Evolutionary conservation across 2,329 filamentous ascomycete species (phyloP), one percentile per base, ranked within the genome.

Genomic region (Penicillium sp.): DNA sequence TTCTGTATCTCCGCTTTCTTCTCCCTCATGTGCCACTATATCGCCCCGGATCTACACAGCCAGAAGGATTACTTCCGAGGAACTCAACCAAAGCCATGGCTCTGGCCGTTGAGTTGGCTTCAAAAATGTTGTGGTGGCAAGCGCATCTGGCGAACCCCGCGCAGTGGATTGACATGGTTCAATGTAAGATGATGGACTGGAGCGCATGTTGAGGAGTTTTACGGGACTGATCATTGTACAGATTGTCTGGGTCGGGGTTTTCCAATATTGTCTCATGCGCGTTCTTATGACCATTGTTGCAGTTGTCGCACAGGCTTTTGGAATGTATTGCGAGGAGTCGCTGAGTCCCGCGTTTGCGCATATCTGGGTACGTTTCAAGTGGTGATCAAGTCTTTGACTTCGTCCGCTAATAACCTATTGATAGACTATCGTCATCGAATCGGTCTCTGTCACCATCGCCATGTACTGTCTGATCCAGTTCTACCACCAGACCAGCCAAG

Each of bases 391-490:
- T 29, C n/a, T 6, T 40, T 6, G 21, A 27, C 4, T 7, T 35
- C 15, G 12, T 45, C 9, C n/a, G 34, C 46, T 49, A 23, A 42
- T 40, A 35, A 40, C 25, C 8, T 39, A 4, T 34, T 9, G 32
- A 25, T 57, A 87, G 85, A 77, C 85, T 39, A 79, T 89, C 66
- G 79, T 81, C 3, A 83, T 95, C 62, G 87, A 94, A 69, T 84
- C 82, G 63, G 59, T 84, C 23, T 87, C 88, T 3, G 89, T 95
- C 38, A 84, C 87, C 0, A 82, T 95, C 55, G 91, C 91, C 56
- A 95, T 96, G 89, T 94, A 89, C 76, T 92, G 88, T 69, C 74
- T 96, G 41, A 86, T 95, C 59, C 90, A 96, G 65, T 94, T 94
- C 72, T 96, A 96, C 72, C 72, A 89, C 31, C 90, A 95, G 71